A percentile compares a stretch with the other conserved stretches of the same genome.
Conservation (phyloP, 108 stramenopile genomes). For the Pseudonitzschia multiseries region DNA sequence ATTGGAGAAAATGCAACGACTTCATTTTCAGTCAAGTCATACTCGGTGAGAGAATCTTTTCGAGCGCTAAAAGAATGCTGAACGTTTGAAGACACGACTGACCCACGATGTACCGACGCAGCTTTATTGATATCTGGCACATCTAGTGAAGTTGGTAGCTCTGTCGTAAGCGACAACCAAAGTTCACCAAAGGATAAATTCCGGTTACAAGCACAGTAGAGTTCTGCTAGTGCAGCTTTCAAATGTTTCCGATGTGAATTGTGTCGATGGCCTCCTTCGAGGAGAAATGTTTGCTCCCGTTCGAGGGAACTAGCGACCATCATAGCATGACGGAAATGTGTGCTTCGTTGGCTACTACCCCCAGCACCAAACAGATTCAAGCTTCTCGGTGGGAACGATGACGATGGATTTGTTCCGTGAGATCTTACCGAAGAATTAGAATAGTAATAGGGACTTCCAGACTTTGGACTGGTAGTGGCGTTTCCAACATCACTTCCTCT, state of each 20-base stretch:
- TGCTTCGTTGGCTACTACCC: slow-evolving; percentile 20
- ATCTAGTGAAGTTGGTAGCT: slow-evolving; percentile 6
- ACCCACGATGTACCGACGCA: not conserved
- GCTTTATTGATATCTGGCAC: slow-evolving; percentile 3
- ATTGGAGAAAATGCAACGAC: slow-evolving; percentile 27
- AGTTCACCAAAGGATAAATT: slow-evolving; percentile 66
- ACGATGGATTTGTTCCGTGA: slow-evolving; percentile 16
- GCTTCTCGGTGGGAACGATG: slow-evolving; percentile 34
- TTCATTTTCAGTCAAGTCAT: slow-evolving; percentile 14
- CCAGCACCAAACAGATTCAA: slow-evolving; percentile 22
- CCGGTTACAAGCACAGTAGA: slow-evolving; percentile 70
- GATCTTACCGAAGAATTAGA: not conserved
- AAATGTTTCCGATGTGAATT: slow-evolving; percentile 41
- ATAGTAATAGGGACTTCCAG: slow-evolving; percentile 21
- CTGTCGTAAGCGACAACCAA: slow-evolving; percentile 39
- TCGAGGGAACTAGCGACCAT: slow-evolving; percentile 25
- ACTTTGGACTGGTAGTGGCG: slow-evolving; percentile 6
- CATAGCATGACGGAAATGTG: slow-evolving; percentile 22
- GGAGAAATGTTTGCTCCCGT: slow-evolving; percentile 15
- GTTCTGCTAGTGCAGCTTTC: slow-evolving; percentile 58
- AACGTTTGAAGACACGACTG: not conserved
- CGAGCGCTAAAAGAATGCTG: not conserved
- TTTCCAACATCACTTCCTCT: slow-evolving; percentile 8
- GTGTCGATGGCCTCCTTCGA: slow-evolving; percentile 3
- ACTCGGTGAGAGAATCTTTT: slow-evolving; percentile 14